These are phyloP conservation scores for Arabidopsis arenosa DNA, from an alignment of 345 rosid species.

Conservation along the genomic window DNA sequence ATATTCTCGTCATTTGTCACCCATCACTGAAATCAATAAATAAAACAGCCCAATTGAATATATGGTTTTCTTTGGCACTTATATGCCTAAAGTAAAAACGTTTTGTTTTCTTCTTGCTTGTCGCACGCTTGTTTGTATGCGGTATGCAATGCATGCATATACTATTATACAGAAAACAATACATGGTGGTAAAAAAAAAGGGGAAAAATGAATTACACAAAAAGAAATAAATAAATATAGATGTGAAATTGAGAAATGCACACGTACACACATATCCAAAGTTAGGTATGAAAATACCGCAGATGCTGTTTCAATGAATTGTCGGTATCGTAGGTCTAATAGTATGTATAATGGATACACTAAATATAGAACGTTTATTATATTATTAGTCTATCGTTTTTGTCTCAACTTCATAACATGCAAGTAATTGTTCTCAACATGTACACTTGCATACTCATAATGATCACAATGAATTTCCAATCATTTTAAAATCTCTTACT, in stretches of 20 bases:
- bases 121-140: constrained; percentile 30
- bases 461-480: not conserved
- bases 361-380: not conserved
- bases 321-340: constrained; percentile 32
- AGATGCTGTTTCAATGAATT: constrained; percentile 21
- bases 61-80: constrained; percentile 27
- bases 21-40: constrained; percentile 27
- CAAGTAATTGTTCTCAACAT: not conserved
- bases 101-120: constrained; percentile 39
- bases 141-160: constrained; percentile 28
- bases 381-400: not conserved
- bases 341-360: not conserved
- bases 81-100: constrained; percentile 33
- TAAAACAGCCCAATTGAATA: constrained; percentile 2
- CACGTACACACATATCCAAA: constrained; percentile 41
- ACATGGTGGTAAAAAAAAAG: not conserved
- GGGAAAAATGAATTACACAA: not conserved
- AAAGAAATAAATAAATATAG: not conserved
- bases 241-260: constrained; percentile 37
- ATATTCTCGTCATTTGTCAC: constrained; percentile 27
- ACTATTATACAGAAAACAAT: constrained; percentile 1
- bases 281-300: constrained; percentile 29
- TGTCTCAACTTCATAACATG: constrained; percentile 26
- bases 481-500: not conserved
- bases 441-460: not conserved